A percentile compares a stretch with the other conserved stretches of the same genome.
These are phyloP conservation scores for Stygiomarasmius scandens DNA, from an alignment of 1,284 basidiomycete species.

Conservation along the genomic window DNA sequence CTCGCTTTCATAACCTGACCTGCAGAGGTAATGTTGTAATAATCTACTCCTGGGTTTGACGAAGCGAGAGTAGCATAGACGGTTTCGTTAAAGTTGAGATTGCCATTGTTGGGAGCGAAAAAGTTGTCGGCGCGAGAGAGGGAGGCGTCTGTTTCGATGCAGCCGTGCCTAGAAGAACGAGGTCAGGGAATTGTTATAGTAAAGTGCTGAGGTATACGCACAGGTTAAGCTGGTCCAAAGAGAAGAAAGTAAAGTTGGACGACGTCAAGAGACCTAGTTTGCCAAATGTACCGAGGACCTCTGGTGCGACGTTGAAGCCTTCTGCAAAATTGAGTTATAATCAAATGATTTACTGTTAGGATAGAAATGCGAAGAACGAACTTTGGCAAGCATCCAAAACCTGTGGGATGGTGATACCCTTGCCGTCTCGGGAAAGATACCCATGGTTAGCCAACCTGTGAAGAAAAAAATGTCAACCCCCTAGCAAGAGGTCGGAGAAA, in stretches of 20 bases:
- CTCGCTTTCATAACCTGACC: slow-evolving; percentile 10
- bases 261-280: slow-evolving; percentile 20
- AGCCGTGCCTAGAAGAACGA: slow-evolving; percentile 17
- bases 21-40: slow-evolving; percentile 24
- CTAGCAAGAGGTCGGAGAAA: neutral
- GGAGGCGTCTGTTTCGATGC: slow-evolving; percentile 25
- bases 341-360: too few species aligned
- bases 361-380: neutral
- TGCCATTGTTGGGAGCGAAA: slow-evolving; percentile 11
- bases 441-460: slow-evolving; percentile 24
- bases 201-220: neutral
- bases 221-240: slow-evolving; percentile 18
- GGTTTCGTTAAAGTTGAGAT: slow-evolving; percentile 23
- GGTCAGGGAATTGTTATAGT: neutral
- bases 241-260: slow-evolving; percentile 6
- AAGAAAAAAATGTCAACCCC: neutral
- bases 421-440: slow-evolving; percentile 21
- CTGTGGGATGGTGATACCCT: slow-evolving; percentile 17
- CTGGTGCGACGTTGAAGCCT: neutral
- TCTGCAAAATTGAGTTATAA: neutral
- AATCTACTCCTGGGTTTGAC: slow-evolving; percentile 24
- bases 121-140: slow-evolving; percentile 21
- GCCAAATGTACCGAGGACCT: slow-evolving; percentile 10
- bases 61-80: slow-evolving; percentile 20
- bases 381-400: slow-evolving; percentile 15